Percentiles rank a stretch among this genome's conserved stretches.
Evolutionary conservation across 2,329 filamentous ascomycete species (phyloP).

Genomic region (Chrysoporthe puriensis): DNA sequence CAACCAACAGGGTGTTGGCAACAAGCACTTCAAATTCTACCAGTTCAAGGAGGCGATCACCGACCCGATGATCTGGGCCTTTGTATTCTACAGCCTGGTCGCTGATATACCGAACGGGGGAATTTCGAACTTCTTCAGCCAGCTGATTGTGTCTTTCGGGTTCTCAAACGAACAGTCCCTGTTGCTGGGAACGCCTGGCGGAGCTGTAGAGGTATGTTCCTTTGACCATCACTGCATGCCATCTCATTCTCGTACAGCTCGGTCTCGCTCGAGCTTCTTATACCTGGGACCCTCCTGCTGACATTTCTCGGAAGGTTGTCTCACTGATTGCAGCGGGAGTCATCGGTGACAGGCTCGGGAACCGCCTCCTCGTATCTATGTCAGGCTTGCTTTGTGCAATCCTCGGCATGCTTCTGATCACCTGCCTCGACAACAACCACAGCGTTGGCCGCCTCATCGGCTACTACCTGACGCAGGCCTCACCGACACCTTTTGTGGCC

Average conservation of each 20-base stretch:
- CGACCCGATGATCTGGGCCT: conserved; percentile 44
- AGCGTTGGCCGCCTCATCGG: conserved; percentile 63
- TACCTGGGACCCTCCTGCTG: conserved; percentile 38
- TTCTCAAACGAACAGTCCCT: conserved; percentile 66
- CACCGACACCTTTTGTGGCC: conserved; percentile 65
- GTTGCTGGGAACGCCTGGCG: conserved; percentile 67
- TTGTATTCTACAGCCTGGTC: conserved; percentile 40
- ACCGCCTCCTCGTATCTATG: conserved; percentile 60
- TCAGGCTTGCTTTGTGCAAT: conserved; percentile 56
- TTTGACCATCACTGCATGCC: background rate
- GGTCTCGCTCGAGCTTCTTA: conserved; percentile 51
- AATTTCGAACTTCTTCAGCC: conserved; percentile 44
- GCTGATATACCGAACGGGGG: conserved; percentile 43
- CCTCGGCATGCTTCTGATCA: conserved; percentile 67
- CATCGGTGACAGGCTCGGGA: conserved; percentile 58
- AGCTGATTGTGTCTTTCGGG: conserved; percentile 58
- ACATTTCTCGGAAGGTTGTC: conserved; percentile 32
- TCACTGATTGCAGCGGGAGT: conserved; percentile 41
- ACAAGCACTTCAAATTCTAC: conserved; percentile 68
- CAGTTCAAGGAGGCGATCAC: conserved; percentile 53
- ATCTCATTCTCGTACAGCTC: background rate
- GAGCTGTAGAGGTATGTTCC: conserved; percentile 63
- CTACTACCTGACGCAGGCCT: conserved; percentile 67
- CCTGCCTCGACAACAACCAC: conserved; percentile 61
- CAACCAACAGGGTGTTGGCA: conserved; percentile 72